Conservation (phyloP, 495 filamentous ascomycete species). For the Lepidopterella palustris region DNA sequence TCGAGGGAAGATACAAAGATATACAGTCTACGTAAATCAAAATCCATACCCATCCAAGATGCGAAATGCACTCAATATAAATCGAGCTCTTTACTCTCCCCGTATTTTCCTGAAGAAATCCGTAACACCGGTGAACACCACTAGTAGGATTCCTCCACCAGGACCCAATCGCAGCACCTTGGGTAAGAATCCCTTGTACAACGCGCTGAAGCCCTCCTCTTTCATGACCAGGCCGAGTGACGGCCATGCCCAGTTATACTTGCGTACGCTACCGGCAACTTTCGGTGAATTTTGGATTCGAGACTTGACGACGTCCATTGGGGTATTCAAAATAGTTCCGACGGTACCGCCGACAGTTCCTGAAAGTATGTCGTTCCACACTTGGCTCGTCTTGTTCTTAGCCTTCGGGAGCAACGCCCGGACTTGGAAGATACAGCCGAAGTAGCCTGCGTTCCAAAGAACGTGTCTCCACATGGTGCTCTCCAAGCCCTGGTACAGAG, state of each 20-base stretch:
- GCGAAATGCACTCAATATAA: too few relatives aligned
- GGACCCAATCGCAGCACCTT: conserved; percentile 88
- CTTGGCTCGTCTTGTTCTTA: conserved; percentile 72
- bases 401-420: conserved; percentile 71
- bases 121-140: conserved; percentile 90
- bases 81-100: conserved; percentile 23
- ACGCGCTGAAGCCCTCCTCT: conserved; percentile 85
- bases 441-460: conserved; percentile 96
- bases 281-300: conserved; percentile 90
- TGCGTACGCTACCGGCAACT: conserved; percentile 68
- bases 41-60: too few relatives aligned
- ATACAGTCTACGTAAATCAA: too few relatives aligned
- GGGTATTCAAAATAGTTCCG: conserved; percentile 91
- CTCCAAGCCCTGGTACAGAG: conserved; percentile 94
- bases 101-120: conserved; percentile 72
- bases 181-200: conserved; percentile 96
- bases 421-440: conserved; percentile 96
- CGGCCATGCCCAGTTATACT: conserved; percentile 98
- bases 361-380: conserved; percentile 78
- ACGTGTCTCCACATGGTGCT: conserved; percentile 95
- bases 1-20: too few relatives aligned
- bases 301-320: conserved; percentile 96
- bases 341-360: conserved; percentile 84
- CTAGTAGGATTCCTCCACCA: conserved; percentile 84
- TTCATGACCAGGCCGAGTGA: conserved; percentile 75